These are phyloP conservation scores for Microdochium nivale DNA, from an alignment of 2,329 filamentous ascomycete genomes.

Conservation along the genomic window DNA sequence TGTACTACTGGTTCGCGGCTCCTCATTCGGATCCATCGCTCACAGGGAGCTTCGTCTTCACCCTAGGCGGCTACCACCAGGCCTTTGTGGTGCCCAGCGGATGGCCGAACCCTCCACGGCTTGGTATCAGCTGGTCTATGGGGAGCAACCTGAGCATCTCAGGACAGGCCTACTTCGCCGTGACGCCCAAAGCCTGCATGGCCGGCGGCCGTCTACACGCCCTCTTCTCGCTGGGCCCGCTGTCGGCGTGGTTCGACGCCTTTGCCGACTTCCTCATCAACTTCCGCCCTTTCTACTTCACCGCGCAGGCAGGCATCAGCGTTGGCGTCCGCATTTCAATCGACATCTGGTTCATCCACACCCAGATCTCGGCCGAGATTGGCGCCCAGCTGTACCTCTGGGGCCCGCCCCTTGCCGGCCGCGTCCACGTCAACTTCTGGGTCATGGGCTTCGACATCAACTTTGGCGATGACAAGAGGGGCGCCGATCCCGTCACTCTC, in stretches of 20 bases:
- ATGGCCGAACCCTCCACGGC: conserved; percentile 27
- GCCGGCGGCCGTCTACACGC: conserved; percentile 26
- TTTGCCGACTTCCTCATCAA: conserved; percentile 31
- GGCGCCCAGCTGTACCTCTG: conserved; percentile 16
- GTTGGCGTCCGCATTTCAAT: conserved; percentile 17
- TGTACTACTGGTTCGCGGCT: conserved; percentile 28
- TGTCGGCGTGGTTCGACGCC: conserved; percentile 30
- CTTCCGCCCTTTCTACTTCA: conserved; percentile 28
- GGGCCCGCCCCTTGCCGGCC: conserved; percentile 19
- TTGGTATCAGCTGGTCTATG: conserved; percentile 28
- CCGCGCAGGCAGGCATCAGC: conserved; percentile 15
- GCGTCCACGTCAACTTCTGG: conserved; percentile 21
- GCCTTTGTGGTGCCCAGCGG: conserved; percentile 20
- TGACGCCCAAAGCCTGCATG: conserved; percentile 35
- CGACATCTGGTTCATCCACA: conserved; percentile 17
- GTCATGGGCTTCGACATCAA: conserved; percentile 16
- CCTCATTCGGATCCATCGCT: conserved; percentile 4
- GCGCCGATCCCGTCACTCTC: conserved; percentile 1
- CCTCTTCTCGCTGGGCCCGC: conserved; percentile 13
- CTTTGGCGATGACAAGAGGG: conserved; percentile 9
- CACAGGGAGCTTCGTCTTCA: conserved; percentile 33
- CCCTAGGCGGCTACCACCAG: conserved; percentile 34
- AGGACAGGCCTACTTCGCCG: conserved; percentile 34
- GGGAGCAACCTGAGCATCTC: conserved; percentile 20
- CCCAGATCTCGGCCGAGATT: conserved; percentile 17